phyloP scores from a whole-genome alignment of 352 stramenopile genomes.

The Pilasporangium apinafurcum region DNA sequence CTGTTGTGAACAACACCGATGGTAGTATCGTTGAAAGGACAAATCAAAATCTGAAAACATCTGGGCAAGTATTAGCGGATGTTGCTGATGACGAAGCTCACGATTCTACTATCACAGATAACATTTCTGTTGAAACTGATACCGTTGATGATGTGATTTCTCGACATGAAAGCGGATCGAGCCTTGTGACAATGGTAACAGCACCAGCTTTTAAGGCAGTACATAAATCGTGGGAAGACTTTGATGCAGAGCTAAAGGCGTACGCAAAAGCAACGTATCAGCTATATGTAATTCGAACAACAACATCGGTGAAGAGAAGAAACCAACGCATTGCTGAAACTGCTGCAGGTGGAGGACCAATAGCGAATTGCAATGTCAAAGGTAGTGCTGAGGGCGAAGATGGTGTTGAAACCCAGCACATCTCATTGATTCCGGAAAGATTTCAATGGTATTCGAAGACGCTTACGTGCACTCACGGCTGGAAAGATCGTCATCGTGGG shows the following conservation, averaged over 20 bases:
- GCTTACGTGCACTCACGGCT: slow-evolving; percentile 75
- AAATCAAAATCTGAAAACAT: too few relatives aligned
- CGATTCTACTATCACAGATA: too few relatives aligned
- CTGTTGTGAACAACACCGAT: too few relatives aligned
- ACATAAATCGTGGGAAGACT: slow-evolving; percentile 59
- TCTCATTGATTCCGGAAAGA: slow-evolving; percentile 51
- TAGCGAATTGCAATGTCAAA: slow-evolving; percentile 1
- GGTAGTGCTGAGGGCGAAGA: background rate
- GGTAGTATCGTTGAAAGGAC: too few relatives aligned
- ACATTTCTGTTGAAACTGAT: too few relatives aligned
- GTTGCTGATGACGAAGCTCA: too few relatives aligned
- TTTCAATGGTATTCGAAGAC: slow-evolving; percentile 82
- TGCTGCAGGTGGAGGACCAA: slow-evolving; percentile 3
- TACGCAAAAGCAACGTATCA: slow-evolving; percentile 65
- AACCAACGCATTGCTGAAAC: slow-evolving; percentile 64
- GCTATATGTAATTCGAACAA: slow-evolving; percentile 73
- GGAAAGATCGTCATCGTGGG: slow-evolving; percentile 61
- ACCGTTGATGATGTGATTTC: too few relatives aligned
- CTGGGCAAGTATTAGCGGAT: too few relatives aligned
- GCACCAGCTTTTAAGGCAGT: slow-evolving; percentile 37
- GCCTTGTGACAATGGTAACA: slow-evolving; percentile 17
- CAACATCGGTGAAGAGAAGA: slow-evolving; percentile 61
- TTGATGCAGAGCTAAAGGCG: slow-evolving; percentile 50
- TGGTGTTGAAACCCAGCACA: slow-evolving; percentile 12
- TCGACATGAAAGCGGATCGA: too few relatives aligned